phyloP scores from a whole-genome alignment of 2,329 filamentous ascomycete species.

The Nigrospora sphaerica region DNA sequence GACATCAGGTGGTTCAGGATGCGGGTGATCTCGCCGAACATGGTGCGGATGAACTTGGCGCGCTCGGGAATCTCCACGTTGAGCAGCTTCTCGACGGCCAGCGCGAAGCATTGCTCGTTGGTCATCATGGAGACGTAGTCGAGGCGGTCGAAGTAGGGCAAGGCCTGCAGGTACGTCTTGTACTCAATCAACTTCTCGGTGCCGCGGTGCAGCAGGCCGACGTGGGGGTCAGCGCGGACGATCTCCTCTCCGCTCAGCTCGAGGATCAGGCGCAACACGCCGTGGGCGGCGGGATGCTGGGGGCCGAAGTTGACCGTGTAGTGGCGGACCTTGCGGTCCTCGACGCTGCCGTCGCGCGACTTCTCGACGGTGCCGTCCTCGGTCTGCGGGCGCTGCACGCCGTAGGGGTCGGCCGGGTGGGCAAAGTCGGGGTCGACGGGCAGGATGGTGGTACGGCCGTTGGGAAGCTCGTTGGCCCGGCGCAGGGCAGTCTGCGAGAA shows the following conservation, averaged over 20 bases:
- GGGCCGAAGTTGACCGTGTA: constrained; percentile 99
- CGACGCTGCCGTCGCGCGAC: constrained; percentile 39
- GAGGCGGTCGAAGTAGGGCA: constrained; percentile 97
- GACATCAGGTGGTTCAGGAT: constrained; percentile 98
- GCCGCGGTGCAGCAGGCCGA: constrained; percentile 89
- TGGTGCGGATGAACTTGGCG: constrained; percentile 91
- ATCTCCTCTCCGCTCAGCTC: constrained; percentile 98
- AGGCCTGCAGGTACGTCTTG: constrained; percentile 96
- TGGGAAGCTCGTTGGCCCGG: constrained; percentile 51
- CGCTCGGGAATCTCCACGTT: constrained; percentile 94
- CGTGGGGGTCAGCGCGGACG: constrained; percentile 90
- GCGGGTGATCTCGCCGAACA: constrained; percentile 94
- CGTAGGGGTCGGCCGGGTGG: constrained; percentile 40
- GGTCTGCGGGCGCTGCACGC: constrained; percentile 34
- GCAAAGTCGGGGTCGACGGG: constrained; percentile 60
- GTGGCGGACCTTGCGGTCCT: constrained; percentile 82
- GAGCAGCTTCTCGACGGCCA: constrained; percentile 95
- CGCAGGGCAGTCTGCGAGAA: constrained; percentile 61
- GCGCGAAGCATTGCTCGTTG: constrained; percentile 94
- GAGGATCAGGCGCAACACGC: constrained; percentile 93
- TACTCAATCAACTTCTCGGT: constrained; percentile 99
- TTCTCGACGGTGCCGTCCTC: constrained; percentile 36
- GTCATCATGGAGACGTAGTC: constrained; percentile 99
- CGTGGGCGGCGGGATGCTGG: constrained; percentile 97
- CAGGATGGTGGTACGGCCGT: constrained; percentile 54